A percentile compares a stretch with the other conserved stretches of the same genome.
These are phyloP conservation scores for Tremella fuciformis DNA, from an alignment of 768 basidiomycete species.

Conservation along the genomic window DNA sequence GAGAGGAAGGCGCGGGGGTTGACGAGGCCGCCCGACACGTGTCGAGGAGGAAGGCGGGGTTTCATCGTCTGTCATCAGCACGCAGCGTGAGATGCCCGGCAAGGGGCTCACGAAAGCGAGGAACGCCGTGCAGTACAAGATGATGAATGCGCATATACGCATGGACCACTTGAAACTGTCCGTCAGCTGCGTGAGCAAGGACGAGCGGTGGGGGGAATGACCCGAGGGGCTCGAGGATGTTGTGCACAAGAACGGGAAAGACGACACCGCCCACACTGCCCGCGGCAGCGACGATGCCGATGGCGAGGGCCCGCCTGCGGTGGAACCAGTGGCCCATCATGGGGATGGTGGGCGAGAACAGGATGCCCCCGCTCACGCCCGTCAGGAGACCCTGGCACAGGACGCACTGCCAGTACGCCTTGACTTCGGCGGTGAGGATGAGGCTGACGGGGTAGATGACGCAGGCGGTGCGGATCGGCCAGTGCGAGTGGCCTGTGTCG, in stretches of 20 bases:
- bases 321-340: slow-evolving; percentile 1
- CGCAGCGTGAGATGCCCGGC: neutral
- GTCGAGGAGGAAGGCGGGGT: neutral
- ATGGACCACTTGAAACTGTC: neutral
- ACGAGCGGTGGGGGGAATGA: too few species aligned
- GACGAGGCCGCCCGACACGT: neutral
- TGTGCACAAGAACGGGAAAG: neutral
- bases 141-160: slow-evolving; percentile 2
- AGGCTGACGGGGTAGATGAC: slow-evolving; percentile 1
- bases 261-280: slow-evolving; percentile 4
- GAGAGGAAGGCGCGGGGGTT: slow-evolving; percentile 2
- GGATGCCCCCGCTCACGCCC: neutral
- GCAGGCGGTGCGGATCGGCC: neutral
- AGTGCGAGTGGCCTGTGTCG: neutral
- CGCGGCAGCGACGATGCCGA: neutral
- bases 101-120: neutral
- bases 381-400: neutral
- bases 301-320: neutral
- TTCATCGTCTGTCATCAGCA: neutral
- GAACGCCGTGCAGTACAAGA: neutral
- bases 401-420: neutral
- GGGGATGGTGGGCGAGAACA: neutral
- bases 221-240: neutral
- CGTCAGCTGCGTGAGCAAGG: neutral
- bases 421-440: slow-evolving; percentile 4